Percentiles rank a stretch among this genome's conserved stretches.
Conservation (phyloP, 352 stramenopile species). For the Phytophthora europaea region DNA sequence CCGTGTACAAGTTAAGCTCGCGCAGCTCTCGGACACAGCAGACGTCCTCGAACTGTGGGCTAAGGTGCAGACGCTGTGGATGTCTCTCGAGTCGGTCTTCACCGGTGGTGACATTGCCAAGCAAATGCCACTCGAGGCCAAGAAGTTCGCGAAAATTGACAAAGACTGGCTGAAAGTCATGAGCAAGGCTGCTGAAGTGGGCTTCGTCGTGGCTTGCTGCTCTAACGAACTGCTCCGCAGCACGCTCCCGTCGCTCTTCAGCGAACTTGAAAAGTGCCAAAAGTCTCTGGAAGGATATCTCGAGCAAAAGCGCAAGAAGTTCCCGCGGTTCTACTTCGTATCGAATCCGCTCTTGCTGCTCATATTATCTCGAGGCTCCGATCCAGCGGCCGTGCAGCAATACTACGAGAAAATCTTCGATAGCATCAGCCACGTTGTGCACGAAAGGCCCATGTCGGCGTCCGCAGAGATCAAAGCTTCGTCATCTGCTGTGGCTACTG, state of each 20-base stretch:
- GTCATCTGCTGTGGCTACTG: conserved; percentile 8
- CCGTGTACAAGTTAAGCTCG: conserved; percentile 79
- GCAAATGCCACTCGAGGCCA: conserved; percentile 93
- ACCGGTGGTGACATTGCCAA: conserved; percentile 94
- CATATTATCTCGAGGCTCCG: conserved; percentile 90
- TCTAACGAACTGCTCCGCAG: conserved; percentile 87
- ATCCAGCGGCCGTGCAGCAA: conserved; percentile 80
- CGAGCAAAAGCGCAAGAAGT: conserved; percentile 93
- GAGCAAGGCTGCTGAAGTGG: conserved; percentile 81
- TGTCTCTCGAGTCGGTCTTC: conserved; percentile 92
- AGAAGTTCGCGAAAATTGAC: conserved; percentile 94
- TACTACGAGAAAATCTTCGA: conserved; percentile 93
- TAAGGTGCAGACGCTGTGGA: conserved; percentile 94
- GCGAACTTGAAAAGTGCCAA: conserved; percentile 93
- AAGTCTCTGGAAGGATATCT: conserved; percentile 93
- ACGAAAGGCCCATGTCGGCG: conserved; percentile 48
- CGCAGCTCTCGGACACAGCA: conserved; percentile 87
- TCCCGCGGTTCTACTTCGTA: conserved; percentile 94
- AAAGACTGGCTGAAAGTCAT: conserved; percentile 95
- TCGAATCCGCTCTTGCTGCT: conserved; percentile 92
- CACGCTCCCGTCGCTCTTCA: conserved; percentile 89
- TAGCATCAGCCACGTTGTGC: conserved; percentile 79
- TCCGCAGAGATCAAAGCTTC: conserved; percentile 12
- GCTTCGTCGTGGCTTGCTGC: conserved; percentile 83
- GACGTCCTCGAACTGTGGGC: conserved; percentile 93